Percentiles rank a stretch among this genome's conserved stretches.
These are phyloP conservation scores for Gypsophila paniculata DNA, from an alignment of 179 eudicot genomes.

Conservation along the genomic window DNA sequence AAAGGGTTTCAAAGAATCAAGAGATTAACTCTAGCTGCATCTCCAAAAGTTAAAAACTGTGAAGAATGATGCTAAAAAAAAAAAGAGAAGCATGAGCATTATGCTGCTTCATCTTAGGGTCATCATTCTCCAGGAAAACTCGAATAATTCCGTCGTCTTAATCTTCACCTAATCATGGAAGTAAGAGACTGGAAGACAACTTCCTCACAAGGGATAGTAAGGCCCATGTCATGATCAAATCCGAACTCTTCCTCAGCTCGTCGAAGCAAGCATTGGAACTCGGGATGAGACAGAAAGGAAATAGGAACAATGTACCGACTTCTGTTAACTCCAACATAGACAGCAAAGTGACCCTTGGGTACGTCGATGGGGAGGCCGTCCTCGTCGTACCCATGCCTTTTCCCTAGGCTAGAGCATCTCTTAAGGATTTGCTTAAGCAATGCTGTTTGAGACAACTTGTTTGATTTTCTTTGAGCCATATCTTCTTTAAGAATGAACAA, in stretches of 20 bases:
- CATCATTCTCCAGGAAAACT: constrained; percentile 34
- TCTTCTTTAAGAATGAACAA: background rate
- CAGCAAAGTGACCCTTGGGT: constrained; percentile 75
- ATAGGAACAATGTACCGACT: constrained; percentile 73
- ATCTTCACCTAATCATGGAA: constrained; percentile 35
- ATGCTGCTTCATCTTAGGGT: constrained; percentile 33
- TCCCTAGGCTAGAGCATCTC: constrained; percentile 68
- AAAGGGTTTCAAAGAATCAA: constrained; percentile 24
- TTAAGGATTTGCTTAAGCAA: constrained; percentile 60
- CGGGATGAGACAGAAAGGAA: constrained; percentile 56
- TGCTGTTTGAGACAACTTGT: constrained; percentile 56
- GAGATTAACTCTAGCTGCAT: constrained; percentile 21
- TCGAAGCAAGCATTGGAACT: constrained; percentile 57
- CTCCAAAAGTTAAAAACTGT: constrained; percentile 17
- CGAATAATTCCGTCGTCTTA: background rate
- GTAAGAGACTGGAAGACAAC: constrained; percentile 60
- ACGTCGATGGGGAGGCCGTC: constrained; percentile 52
- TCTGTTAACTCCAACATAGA: constrained; percentile 68
- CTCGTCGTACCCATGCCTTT: constrained; percentile 38
- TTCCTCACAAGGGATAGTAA: constrained; percentile 80
- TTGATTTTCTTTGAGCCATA: constrained; percentile 57
- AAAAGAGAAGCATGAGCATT: constrained; percentile 29
- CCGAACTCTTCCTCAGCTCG: constrained; percentile 75
- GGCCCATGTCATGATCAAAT: constrained; percentile 67
- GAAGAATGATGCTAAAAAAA: constrained; percentile 44